These are phyloP conservation scores for Penicillium dipodomyicola DNA, from an alignment of 495 filamentous ascomycete genomes.

Conservation along the genomic window DNA sequence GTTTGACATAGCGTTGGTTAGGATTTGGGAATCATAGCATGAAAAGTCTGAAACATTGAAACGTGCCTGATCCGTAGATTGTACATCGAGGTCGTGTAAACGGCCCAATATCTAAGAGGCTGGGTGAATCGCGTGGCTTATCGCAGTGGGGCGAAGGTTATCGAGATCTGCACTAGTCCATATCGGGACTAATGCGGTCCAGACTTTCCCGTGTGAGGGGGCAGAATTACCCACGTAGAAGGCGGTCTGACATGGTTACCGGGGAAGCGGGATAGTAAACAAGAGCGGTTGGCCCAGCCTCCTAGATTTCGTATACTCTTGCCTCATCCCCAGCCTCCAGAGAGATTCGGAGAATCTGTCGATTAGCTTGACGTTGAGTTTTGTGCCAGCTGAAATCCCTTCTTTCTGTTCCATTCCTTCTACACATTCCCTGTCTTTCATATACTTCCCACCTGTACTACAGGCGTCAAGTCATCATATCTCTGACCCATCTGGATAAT, in stretches of 20 bases:
- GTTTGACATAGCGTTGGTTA: constrained; percentile 14
- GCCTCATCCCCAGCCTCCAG: constrained; percentile 40
- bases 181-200: constrained; percentile 16
- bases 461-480: constrained; percentile 16
- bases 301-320: constrained; percentile 34
- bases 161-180: constrained; percentile 20
- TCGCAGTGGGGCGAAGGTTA: constrained; percentile 24
- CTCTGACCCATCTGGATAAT: constrained; percentile 27
- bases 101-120: constrained; percentile 19
- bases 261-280: constrained; percentile 44
- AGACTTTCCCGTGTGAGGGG: constrained; percentile 4
- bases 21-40: constrained; percentile 4
- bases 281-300: constrained; percentile 50
- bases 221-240: constrained; percentile 21
- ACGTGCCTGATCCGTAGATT: neutral
- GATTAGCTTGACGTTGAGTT: constrained; percentile 32
- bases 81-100: neutral
- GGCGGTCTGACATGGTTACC: constrained; percentile 40
- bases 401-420: constrained; percentile 32
- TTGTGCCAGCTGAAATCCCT: constrained; percentile 38
- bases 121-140: constrained; percentile 22
- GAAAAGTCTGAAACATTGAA: neutral
- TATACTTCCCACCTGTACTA: constrained; percentile 19
- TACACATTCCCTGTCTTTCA: constrained; percentile 30
- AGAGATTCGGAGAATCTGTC: constrained; percentile 20